These are phyloP conservation scores for Lepidopterella palustris DNA, from an alignment of 495 filamentous ascomycete species.

Conservation along the genomic window DNA sequence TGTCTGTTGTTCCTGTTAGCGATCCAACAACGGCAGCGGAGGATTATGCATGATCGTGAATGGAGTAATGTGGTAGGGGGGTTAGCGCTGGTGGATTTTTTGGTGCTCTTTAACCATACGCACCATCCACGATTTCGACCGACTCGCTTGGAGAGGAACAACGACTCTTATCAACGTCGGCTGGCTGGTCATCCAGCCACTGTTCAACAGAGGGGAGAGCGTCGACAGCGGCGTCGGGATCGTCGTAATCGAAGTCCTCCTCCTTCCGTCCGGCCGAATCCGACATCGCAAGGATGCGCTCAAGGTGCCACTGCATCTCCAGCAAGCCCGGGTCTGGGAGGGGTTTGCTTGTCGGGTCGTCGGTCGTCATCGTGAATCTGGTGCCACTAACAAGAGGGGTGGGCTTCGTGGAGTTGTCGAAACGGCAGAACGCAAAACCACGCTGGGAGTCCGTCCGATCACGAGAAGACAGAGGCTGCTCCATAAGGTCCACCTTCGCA, in stretches of 20 bases:
- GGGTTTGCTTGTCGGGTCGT: too few species aligned
- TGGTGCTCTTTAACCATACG: conserved; percentile 2
- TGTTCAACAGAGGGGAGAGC: not conserved
- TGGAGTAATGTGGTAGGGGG: not conserved
- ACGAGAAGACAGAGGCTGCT: conserved; percentile 7
- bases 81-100: not conserved
- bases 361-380: too few species aligned
- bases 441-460: conserved; percentile 3
- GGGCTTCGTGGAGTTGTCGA: too few species aligned
- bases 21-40: too few species aligned
- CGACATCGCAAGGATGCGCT: too few species aligned
- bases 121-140: conserved; percentile 2
- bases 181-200: conserved; percentile 1
- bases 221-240: not conserved
- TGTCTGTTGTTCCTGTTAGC: too few species aligned
- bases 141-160: conserved; percentile 6
- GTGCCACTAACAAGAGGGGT: too few species aligned
- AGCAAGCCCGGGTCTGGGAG: too few species aligned
- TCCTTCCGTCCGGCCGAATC: not conserved
- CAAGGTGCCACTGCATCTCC: too few species aligned
- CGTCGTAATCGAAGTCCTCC: not conserved
- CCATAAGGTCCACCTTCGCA: conserved; percentile 1
- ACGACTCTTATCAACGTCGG: not conserved
- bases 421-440: too few species aligned
- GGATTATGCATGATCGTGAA: too few species aligned